A percentile compares a stretch with the other conserved stretches of the same genome.
phyloP scores from a whole-genome alignment of 148 eudicot species.

The Amaranthus palmeri region DNA sequence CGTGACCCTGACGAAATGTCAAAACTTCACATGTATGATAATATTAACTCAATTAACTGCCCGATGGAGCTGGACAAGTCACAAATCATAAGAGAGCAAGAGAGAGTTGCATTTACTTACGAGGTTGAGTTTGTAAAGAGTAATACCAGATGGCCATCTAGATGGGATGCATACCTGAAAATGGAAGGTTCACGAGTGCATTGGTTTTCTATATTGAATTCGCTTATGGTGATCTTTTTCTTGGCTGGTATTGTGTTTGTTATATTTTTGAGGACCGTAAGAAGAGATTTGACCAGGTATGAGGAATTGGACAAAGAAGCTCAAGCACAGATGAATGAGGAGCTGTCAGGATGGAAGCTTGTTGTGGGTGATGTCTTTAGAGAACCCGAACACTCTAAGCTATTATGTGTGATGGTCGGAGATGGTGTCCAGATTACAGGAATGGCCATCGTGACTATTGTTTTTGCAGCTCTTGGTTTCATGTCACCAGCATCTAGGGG shows the following conservation, averaged over 20 bases:
- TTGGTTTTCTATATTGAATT: constrained; percentile 59
- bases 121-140: constrained; percentile 66
- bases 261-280: constrained; percentile 54
- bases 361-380: constrained; percentile 71
- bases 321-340: constrained; percentile 70
- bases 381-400: constrained; percentile 43
- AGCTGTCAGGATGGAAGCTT: constrained; percentile 73
- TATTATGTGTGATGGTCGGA: constrained; percentile 67
- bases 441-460: constrained; percentile 56
- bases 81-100: constrained; percentile 49
- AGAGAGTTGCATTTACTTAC: constrained; percentile 53
- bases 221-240: constrained; percentile 59
- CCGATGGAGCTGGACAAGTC: constrained; percentile 44
- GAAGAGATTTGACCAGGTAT: constrained; percentile 55
- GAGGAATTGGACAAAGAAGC: constrained; percentile 66
- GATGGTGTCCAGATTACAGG: constrained; percentile 59
- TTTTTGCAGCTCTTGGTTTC: constrained; percentile 60
- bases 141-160: constrained; percentile 54
- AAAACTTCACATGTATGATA: constrained; percentile 51
- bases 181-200: constrained; percentile 62
- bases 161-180: constrained; percentile 70
- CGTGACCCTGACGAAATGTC: constrained; percentile 47
- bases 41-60: constrained; percentile 38
- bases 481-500: constrained; percentile 74
- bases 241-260: constrained; percentile 63